These are phyloP conservation scores for Fragaria iinumae DNA, from an alignment of 306 rosid species.

Conservation along the genomic window DNA sequence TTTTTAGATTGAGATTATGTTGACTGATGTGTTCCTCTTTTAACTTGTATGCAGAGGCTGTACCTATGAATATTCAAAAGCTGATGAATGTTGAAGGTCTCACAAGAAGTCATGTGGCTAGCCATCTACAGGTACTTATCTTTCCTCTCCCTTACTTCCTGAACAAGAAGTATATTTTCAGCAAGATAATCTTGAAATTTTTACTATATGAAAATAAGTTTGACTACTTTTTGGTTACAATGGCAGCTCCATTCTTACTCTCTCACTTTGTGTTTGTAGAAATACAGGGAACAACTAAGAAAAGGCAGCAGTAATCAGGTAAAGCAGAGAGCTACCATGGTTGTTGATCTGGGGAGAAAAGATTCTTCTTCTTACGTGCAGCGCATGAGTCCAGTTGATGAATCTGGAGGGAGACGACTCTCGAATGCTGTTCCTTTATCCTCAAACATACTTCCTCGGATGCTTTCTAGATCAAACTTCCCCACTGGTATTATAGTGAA, in stretches of 20 bases:
- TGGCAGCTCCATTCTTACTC: background rate
- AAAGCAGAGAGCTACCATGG: slow-evolving; percentile 23
- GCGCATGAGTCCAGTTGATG: slow-evolving; percentile 38
- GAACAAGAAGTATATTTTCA: background rate
- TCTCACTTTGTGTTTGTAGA: slow-evolving; percentile 46
- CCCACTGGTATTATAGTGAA: slow-evolving; percentile 19
- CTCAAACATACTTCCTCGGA: slow-evolving; percentile 45
- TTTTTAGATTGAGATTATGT: background rate
- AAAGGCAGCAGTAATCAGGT: slow-evolving; percentile 6
- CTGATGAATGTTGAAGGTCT: slow-evolving; percentile 85
- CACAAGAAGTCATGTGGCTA: slow-evolving; percentile 80
- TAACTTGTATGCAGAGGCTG: slow-evolving; percentile 58
- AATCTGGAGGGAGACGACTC: slow-evolving; percentile 49
- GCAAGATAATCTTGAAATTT: background rate
- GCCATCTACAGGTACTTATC: slow-evolving; percentile 75
- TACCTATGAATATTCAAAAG: slow-evolving; percentile 75
- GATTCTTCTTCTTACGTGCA: slow-evolving; percentile 35
- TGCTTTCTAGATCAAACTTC: slow-evolving; percentile 46
- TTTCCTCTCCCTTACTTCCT: slow-evolving; percentile 9
- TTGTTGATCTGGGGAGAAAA: slow-evolving; percentile 41
- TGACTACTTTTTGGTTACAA: background rate
- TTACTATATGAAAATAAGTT: background rate
- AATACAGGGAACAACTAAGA: slow-evolving; percentile 58
- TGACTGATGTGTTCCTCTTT: slow-evolving; percentile 16
- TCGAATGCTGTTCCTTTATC: slow-evolving; percentile 36